Evolutionary conservation across 257 asterid species (phyloP).

Genomic region (Catharanthus roseus): DNA sequence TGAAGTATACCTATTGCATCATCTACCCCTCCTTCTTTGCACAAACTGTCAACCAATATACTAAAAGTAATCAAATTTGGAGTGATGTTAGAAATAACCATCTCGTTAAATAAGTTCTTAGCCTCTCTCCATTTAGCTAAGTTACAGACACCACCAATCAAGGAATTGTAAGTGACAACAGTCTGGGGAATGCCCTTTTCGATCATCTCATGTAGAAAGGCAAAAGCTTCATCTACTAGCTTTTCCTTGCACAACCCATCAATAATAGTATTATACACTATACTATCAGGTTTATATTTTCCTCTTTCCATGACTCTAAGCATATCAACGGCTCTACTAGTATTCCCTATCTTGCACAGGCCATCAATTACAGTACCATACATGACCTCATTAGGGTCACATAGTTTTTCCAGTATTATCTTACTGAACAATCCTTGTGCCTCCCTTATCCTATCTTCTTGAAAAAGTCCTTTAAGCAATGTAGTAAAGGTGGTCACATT

Average conservation of each 20-base stretch:
- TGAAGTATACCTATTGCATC: conserved; percentile 19
- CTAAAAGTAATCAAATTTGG: conserved; percentile 10
- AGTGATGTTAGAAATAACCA: conserved; percentile 4
- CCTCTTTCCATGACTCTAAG: conserved; percentile 5
- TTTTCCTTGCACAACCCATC: conserved; percentile 22
- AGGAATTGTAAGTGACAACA: conserved; percentile 18
- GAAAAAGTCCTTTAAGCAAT: conserved; percentile 21
- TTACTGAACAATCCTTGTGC: conserved; percentile 9
- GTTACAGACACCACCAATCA: conserved; percentile 25
- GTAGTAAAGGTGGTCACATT: neutral
- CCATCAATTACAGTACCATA: conserved; percentile 8
- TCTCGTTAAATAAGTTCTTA: conserved; percentile 14
- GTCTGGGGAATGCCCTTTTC: conserved; percentile 11
- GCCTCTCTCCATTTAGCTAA: conserved; percentile 18
- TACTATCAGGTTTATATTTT: conserved; percentile 12
- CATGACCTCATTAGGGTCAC: conserved; percentile 5
- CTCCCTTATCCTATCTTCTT: neutral
- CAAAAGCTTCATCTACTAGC: conserved; percentile 19
- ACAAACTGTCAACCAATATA: conserved; percentile 2
- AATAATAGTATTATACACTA: conserved; percentile 14
- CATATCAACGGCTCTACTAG: conserved; percentile 3
- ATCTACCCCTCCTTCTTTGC: conserved; percentile 19
- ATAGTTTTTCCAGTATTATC: neutral
- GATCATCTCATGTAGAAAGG: conserved; percentile 22
- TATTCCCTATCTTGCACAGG: conserved; percentile 10